Evolutionary conservation across 148 eudicot species (phyloP).

Genomic region (Fallopia convolvulus): DNA sequence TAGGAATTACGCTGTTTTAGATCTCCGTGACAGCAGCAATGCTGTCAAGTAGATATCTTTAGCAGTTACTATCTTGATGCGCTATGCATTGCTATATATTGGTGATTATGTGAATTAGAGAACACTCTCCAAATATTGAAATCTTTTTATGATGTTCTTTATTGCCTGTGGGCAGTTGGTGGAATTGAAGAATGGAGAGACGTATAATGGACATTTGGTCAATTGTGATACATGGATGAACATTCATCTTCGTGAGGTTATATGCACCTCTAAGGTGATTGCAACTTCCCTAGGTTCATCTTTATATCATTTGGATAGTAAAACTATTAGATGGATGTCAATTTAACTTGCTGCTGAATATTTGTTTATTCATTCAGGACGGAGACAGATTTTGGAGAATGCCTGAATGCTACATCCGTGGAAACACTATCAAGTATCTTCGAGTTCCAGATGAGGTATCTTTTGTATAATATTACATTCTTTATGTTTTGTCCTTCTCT

Average conservation of each 20-base stretch:
- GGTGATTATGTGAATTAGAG: not conserved
- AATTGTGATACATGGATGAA: slow-evolving; percentile 98
- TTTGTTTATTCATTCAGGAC: slow-evolving; percentile 39
- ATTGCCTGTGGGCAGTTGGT: slow-evolving; percentile 44
- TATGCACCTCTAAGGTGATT: slow-evolving; percentile 83
- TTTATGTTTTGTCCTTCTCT: not conserved
- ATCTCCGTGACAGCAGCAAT: not conserved
- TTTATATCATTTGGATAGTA: not conserved
- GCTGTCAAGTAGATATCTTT: not conserved
- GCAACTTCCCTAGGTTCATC: not conserved
- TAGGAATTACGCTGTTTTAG: not conserved
- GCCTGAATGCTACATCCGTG: slow-evolving; percentile 88
- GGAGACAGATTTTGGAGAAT: slow-evolving; percentile 95
- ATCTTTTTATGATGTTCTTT: not conserved
- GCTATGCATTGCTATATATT: not conserved
- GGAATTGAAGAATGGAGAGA: slow-evolving; percentile 92
- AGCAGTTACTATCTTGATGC: not conserved
- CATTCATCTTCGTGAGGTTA: slow-evolving; percentile 93
- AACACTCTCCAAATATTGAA: not conserved
- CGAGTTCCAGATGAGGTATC: slow-evolving; percentile 39
- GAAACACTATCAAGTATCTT: slow-evolving; percentile 73
- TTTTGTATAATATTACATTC: not conserved
- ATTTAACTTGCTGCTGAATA: not conserved
- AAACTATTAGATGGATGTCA: not conserved
- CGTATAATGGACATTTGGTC: slow-evolving; percentile 91